Base-by-base conservation (phyloP, 2,329 filamentous ascomycete species). In the Emmonsia crescens region DNA sequence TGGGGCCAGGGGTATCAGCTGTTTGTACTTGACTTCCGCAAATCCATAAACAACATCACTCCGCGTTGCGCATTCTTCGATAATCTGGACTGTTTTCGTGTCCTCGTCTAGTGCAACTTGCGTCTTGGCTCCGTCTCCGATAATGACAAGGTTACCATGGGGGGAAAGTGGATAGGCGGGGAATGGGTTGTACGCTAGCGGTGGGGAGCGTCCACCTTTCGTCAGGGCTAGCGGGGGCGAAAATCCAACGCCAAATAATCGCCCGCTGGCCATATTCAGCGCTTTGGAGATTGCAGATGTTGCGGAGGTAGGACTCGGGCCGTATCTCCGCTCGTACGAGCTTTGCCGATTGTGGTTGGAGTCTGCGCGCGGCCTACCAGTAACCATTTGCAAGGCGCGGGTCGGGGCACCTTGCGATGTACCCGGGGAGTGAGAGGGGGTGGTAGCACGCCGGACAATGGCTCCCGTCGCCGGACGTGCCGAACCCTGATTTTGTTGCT, bases 41-140 rank as follows among this genome's bases (percentile, higher is more conserved):
- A 99, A 97, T 2, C 93, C 92, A 73, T 92, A 99, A 2, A 99
- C 92, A 54, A 96, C 94, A 73, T 99, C 92, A 71, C 92, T 96
- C 46, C 92, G 83, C 38, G 91, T 94, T 1, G 94, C 94, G 66
- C 90, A 88, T 68, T 97, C 92, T 73, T 99, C 93, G 62, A 97
- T 91, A 52, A 85, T 83, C 69, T 91, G 88, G 2, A 93, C 85
- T 48, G 89, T 86, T 65, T 84, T 85, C 19, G 82, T 80, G 71
- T 97, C 94, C 70, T 96, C 92, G 65, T 96, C 91, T 24, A 85
- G 77, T 2, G 82, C 81, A 3, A 78, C 74, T 42, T 78, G 81
- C 24, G 82, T 80, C 70, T 84, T 88, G 12, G 82, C 83, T 60
- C 87, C 86, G 64, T 85, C 84, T 6, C 80, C 81, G 36, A 84